Percentiles rank a stretch among this genome's conserved stretches.
phyloP scores from a whole-genome alignment of 1,139 yeast species.

The Geotrichum reessii region DNA sequence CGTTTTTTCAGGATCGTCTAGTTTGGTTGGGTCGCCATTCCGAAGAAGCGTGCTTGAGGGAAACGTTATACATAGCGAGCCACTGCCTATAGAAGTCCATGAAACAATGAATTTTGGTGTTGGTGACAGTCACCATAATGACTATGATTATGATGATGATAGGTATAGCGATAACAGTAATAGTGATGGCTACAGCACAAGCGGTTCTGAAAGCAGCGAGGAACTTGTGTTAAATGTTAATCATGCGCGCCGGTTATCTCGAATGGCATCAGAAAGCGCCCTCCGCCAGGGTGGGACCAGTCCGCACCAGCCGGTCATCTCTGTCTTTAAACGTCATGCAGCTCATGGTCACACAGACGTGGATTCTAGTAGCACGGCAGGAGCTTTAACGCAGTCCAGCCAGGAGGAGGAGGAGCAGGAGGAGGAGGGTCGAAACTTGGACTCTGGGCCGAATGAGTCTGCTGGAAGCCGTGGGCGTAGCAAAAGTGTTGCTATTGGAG shows the following conservation, averaged over 20 bases:
- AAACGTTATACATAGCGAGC: not conserved
- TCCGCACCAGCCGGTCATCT: not conserved
- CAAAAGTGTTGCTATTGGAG: constrained; percentile 8
- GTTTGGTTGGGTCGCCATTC: not conserved
- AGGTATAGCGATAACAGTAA: not conserved
- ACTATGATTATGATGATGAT: not conserved
- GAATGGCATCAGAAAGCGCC: not conserved
- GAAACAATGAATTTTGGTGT: not conserved
- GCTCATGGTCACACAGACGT: not conserved
- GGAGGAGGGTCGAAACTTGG: not conserved
- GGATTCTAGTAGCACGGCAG: not conserved
- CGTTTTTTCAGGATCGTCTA: not conserved
- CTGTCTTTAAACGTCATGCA: not conserved
- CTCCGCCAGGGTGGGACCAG: not conserved
- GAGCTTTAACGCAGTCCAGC: not conserved
- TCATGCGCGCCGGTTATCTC: not conserved
- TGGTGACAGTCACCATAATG: not conserved
- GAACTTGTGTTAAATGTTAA: not conserved
- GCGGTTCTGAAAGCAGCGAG: not conserved
- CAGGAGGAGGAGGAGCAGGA: too few species aligned
- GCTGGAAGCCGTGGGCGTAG: constrained; percentile 2
- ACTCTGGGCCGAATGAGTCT: not conserved
- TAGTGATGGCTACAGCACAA: not conserved
- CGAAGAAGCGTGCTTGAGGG: not conserved
- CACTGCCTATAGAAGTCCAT: not conserved